Base-by-base conservation (phyloP, 2,329 filamentous ascomycete genomes). In the Cladosporium colombiae region DNA sequence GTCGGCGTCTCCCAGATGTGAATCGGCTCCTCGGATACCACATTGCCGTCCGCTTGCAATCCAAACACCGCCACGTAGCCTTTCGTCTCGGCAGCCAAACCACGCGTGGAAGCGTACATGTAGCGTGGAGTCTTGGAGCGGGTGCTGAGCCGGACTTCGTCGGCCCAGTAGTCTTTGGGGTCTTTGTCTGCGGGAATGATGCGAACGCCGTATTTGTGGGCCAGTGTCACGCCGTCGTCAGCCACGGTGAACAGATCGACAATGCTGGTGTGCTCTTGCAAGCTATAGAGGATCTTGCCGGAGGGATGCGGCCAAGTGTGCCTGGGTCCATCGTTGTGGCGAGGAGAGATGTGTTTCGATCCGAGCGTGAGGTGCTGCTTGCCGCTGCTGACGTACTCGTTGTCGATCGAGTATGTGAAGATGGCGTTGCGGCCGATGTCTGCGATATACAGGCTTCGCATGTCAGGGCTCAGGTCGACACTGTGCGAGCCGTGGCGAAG, bases 211-310 rank as follows among this genome's bases (percentile, higher is more conserved):
- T 71, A 66, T 13, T 70, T 66, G 52, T 75, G 72, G 29, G 72
- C 40, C 46, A 76, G 65, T 0, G 70, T 74, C 3, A 72, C 71
- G 4, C 74, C 73, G 46, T 75, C 72, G 1, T 68, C 63, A 8
- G 67, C 68, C 8, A 76, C 68, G 8, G 69, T 55, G 53, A 77
- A 76, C 2, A 75, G 67, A 66, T 77, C 75, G 1, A 78, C 75
- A 66, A 75, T 75, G 65, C 76, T 75, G 40, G 72, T 76, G 65
- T 78, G 76, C 69, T 78, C 76, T 62, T 78, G 75, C 61, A 78
- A 52, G 40, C 69, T 70, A 65, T 78, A 78, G 23, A 78, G 59
- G 2, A 76, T 67, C 49, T 69, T 73, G 2, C 74, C 75, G 29
- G 71, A 75, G 1, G 75, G 74, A 65, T 77, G 75, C 5, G 75